Percentiles rank a stretch among this genome's conserved stretches.
These are phyloP conservation scores for Puccinia polysora DNA, from an alignment of 1,284 basidiomycete species.

Conservation along the genomic window DNA sequence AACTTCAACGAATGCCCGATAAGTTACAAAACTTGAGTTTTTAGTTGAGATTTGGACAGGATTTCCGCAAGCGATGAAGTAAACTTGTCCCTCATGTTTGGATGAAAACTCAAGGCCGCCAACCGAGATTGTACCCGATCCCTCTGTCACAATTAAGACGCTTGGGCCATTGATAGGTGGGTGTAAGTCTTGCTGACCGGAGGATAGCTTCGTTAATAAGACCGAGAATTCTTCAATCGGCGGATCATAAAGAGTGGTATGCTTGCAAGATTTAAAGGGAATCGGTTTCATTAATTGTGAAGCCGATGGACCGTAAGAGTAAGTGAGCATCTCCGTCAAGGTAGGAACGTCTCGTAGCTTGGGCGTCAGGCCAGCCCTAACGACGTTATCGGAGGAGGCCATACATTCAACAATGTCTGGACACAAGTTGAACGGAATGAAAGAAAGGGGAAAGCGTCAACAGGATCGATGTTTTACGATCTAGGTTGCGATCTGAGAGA, in stretches of 20 bases:
- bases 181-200: slow-evolving; percentile 60
- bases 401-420: slow-evolving; percentile 94
- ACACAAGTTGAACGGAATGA: background rate
- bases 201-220: slow-evolving; percentile 61
- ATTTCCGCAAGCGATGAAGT: slow-evolving; percentile 75
- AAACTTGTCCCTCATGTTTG: slow-evolving; percentile 64
- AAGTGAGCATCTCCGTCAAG: slow-evolving; percentile 81
- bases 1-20: slow-evolving; percentile 66
- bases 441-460: background rate
- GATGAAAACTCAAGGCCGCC: slow-evolving; percentile 57
- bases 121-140: slow-evolving; percentile 60
- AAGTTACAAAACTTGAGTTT: slow-evolving; percentile 59
- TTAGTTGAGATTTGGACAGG: slow-evolving; percentile 58
- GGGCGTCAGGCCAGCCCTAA: slow-evolving; percentile 93
- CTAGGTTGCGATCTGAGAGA: no score
- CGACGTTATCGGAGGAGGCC: slow-evolving; percentile 96
- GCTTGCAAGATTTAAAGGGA: slow-evolving; percentile 55
- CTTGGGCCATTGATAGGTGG: slow-evolving; percentile 72
- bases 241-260: slow-evolving; percentile 74
- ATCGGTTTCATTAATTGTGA: slow-evolving; percentile 67
- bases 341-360: slow-evolving; percentile 91
- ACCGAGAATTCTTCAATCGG: slow-evolving; percentile 93
- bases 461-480: no score
- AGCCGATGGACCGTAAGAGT: slow-evolving; percentile 65
- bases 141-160: slow-evolving; percentile 71